Evolutionary conservation across 108 stramenopile species (phyloP).

Genomic region (Cyclotella atomus): DNA sequence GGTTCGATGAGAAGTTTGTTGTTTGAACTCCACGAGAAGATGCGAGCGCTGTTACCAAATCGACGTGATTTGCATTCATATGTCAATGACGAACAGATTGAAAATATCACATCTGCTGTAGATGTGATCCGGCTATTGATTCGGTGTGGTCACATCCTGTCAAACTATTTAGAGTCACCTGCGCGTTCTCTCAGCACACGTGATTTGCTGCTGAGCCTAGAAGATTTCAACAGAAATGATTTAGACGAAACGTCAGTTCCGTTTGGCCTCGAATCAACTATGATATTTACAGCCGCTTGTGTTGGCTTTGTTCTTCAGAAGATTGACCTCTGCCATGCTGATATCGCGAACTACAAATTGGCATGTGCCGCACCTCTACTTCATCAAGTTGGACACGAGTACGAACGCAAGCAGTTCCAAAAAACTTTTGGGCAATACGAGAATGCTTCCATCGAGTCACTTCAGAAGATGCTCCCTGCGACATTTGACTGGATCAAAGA

Average conservation of each 20-base stretch:
- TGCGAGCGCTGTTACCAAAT: conserved; percentile 61
- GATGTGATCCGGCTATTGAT: conserved; percentile 39
- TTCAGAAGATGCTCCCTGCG: conserved; percentile 34
- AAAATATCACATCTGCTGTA: background rate
- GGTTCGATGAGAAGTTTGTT: conserved; percentile 41
- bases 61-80: conserved; percentile 62
- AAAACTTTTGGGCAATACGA: conserved; percentile 27
- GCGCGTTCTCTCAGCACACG: conserved; percentile 51
- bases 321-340: conserved; percentile 54
- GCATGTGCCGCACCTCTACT: conserved; percentile 45
- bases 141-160: conserved; percentile 34
- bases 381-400: conserved; percentile 41
- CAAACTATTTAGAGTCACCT: conserved; percentile 57
- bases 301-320: conserved; percentile 56
- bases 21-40: conserved; percentile 43
- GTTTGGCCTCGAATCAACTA: conserved; percentile 20
- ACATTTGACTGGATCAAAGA: conserved; percentile 36
- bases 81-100: conserved; percentile 41
- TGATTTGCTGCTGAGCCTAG: conserved; percentile 38
- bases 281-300: conserved; percentile 51
- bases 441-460: conserved; percentile 8
- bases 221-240: conserved; percentile 10
- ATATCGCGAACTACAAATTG: conserved; percentile 50
- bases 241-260: background rate
- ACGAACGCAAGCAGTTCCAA: conserved; percentile 43